Evolutionary conservation across 1,284 basidiomycete genomes (phyloP), one percentile per base, ranked within the genome.

Genomic region (Baeospora myosura): DNA sequence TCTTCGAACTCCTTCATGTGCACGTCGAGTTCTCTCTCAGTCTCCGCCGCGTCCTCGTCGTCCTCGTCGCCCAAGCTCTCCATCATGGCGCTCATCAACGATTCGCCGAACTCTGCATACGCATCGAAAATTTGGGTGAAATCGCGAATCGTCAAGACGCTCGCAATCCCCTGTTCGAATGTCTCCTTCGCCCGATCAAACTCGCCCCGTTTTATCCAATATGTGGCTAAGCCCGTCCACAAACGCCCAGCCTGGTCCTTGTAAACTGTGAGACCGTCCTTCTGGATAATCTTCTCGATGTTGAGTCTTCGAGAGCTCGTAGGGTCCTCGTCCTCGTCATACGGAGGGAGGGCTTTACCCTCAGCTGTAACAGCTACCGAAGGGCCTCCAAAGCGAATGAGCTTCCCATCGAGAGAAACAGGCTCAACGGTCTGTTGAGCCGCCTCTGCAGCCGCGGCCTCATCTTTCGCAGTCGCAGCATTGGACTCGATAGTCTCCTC

Each of bases 61-160:
- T 83, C 81, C 31, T 88, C 87, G 14, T 86, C 83, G 34, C 82
- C 82, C 38, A 98, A 59, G 46, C 80, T 81, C 48, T 88, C 84
- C 93, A 98, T 97, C 62, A 98, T 68, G 1, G 89, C 88, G 42
- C 82, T 88, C 52, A 98, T 88, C 53, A 97, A 72, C 4, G 87
- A 86, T 64, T 97, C 94, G 42, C 83, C 83, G 57, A 97, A 97
- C 57, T 98, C 93, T 21, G 89, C 84, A 60, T 96, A 97, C 3
- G 93, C 88, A 58, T 98, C 95, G 59, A 98, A 98, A 49, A 98
- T 93, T 59, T 97, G 93, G 1, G 92, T 95, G 62, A 98, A 99
- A 66, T 98, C 96, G 18, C 93, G 82, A 48, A 98, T 87, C 0
- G 96, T 98, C 55, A 98, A 70, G 12, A 98, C 94, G 1, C 69